Evolutionary conservation across 106 monocot genomes (phyloP), one percentile per base, ranked within the genome.

Genomic region (Platanthera zijinensis): DNA sequence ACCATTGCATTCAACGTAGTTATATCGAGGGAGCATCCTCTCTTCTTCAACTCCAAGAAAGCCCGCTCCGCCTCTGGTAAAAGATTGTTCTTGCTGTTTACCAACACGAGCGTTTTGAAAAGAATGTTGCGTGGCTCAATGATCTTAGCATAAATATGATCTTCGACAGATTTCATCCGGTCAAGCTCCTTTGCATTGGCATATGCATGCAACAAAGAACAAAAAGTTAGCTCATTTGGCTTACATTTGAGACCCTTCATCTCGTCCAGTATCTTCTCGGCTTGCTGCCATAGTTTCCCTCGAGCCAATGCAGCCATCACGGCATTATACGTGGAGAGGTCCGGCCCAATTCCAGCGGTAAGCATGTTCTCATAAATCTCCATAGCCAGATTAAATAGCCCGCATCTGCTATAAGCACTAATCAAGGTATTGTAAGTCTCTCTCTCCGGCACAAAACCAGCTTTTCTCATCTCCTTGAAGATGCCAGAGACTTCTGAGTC

Each of bases 401-500:
- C 99, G 77, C 92, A 99, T 17, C 99, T 92, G 54, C 99, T 99
- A 75, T 92, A 99, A 54, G 99, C 91, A 83, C 89, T 83, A 68
- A 99, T 99, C 75, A 99, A 71, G 6, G 99, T 90, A 84, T 94
- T 94, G 74, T 90, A 99, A 17, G 99, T 99, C 12, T 94, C 90
- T 70, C 99, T 92, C 80, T 94, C 94, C 6, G 99, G 99, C 32
- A 99, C 82, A 84, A 88, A 99, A 7, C 99, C 99, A 10, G 99
- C 91, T 59, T 85, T 89, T 81, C 92, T 99, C 99, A 99, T 99
- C 83, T 99, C 99, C 84, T 94, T 99, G 70, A 99, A 99, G 18
- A 99, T 82, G 51, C 88, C 86, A 1, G 88, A 86, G 1, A 99
- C 86, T 78, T 99, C 94, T 0, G 87, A 75, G 5, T 88, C 90